Evolutionary conservation across 345 rosid genomes (phyloP), one percentile per base, ranked within the genome.

Genomic region (Turritis glabra): DNA sequence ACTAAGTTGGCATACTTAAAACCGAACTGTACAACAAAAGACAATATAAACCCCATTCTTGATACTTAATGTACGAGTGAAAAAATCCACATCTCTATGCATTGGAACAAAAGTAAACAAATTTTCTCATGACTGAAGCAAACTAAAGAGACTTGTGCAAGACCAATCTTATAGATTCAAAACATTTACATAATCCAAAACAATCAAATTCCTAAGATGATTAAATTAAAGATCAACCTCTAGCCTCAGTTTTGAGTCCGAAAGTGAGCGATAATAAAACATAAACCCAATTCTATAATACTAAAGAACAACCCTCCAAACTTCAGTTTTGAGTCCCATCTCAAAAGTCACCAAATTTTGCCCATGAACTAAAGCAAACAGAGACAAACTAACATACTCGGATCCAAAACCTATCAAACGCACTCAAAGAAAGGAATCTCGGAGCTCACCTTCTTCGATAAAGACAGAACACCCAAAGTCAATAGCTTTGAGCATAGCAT

Each of bases 381-480:
- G n/a, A n/a, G n/a, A n/a, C n/a, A 2, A 37, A 37, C 4, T 9
- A 35, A 35, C 38, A 35, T 9, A 35, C 3, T 37, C 40, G 13
- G 14, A 35, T 35, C 21, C 9, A 44, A 46, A 46, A 46, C 50
- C 0, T 17, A 46, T 46, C 12, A 8, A 2, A 33, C 51, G 4
- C 12, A 46, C 1, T 46, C 22, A 47, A 8, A 50, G 15, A 50
- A 50, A 7, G 8, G 14, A 21, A 22, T 50, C 7, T 19, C n/a
- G n/a, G 27, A 61, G 9, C 35, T 64, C 18, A 89, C 97, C 97
- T 83, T 91, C 90, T 62, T 89, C 88, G 17, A 88, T 84, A 84
- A 83, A 91, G 3, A 91, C 93, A 13, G 97, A 91, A 73, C 85
- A 64, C 4, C 97, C 93, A 58, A 91, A 91, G 78, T 88, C 97